phyloP scores from a whole-genome alignment of 768 basidiomycete genomes.

The Thelephora ganbajun region DNA sequence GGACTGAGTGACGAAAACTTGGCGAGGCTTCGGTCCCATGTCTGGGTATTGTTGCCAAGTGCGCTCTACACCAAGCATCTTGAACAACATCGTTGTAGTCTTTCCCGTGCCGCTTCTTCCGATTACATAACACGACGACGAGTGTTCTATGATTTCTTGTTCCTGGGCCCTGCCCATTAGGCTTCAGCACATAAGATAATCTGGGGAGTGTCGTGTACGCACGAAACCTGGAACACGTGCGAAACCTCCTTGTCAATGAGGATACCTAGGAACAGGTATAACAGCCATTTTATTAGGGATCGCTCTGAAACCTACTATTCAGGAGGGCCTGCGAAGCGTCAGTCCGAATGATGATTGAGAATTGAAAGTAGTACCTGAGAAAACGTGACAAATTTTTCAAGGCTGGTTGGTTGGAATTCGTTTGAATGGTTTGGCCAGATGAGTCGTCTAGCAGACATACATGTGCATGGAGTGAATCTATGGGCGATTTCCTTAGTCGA shows the following conservation, averaged over 20 bases:
- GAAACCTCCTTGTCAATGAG: conserved; percentile 31
- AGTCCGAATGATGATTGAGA: background rate
- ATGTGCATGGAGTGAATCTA: conserved; percentile 43
- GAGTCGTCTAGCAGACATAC: conserved; percentile 17
- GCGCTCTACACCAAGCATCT: conserved; percentile 57
- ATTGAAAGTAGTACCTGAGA: conserved; percentile 10
- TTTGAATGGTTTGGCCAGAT: background rate
- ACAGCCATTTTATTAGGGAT: background rate
- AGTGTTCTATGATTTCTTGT: conserved; percentile 43
- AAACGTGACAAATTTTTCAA: conserved; percentile 17
- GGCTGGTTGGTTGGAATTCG: conserved; percentile 5
- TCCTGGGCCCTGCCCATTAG: conserved; percentile 25
- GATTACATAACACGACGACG: conserved; percentile 47
- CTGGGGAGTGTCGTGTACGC: conserved; percentile 3
- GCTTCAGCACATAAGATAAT: background rate
- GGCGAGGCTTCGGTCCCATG: conserved; percentile 34
- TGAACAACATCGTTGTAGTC: conserved; percentile 67
- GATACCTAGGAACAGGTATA: conserved; percentile 23
- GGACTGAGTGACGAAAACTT: conserved; percentile 65
- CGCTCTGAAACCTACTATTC: conserved; percentile 16
- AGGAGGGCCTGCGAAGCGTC: conserved; percentile 15
- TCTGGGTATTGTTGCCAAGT: conserved; percentile 27
- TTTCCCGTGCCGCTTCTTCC: conserved; percentile 69
- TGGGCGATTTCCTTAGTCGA: conserved; percentile 10
- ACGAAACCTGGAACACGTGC: conserved; percentile 20